Base-by-base conservation (phyloP, 805 yeast species). In the Wickerhamiella domercqiae region DNA sequence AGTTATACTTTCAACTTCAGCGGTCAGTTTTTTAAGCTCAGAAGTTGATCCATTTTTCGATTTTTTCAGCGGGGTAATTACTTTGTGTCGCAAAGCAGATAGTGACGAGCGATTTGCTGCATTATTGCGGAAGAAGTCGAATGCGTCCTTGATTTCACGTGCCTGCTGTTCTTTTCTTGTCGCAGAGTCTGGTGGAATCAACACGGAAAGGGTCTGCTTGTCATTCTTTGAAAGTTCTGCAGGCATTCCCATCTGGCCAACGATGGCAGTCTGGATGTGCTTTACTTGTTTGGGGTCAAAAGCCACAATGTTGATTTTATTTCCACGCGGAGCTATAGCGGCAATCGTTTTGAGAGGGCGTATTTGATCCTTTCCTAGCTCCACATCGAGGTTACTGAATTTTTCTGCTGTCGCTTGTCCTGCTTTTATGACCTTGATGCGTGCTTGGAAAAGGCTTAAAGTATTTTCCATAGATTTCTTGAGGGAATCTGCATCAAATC, bases 211-310 rank as follows among this genome's bases (percentile, higher is more conserved):
- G 22, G 76, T 66, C 56, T 78, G 93, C 24, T 75, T 73, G 53
- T 78, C 79, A 38, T 70, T 62, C 1, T 80, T 71, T 41, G 82
- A 86, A 17, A 64, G 65, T 52, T 78, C 86, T 1, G 97, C 94
- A 42, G 76, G 82, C 64, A 87, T 57, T 50, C 80, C 79, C 53
- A 81, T 59, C 7, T 71, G 65, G 1, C 70, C 77, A 42, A 82
- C 55, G 15, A 87, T 73, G 0, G 86, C 67, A 37, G 83, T 74
- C 21, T 78, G 67, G 21, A 87, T 70, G 42, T 70, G 66, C 48
- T 81, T 78, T 29, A 73, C 67, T 46, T 80, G 68, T 36, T 66
- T 67, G 5, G 94, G 93, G 51, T 87, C 95, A 56, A 78, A 87
- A 0, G 94, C 83, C n/a, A 87, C 71, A 22, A 70, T 58, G 37